Percentiles rank a stretch among this genome's conserved stretches.
Evolutionary conservation across 108 stramenopile species (phyloP).

Genomic region (Cyclotella choctawhatcheeana): DNA sequence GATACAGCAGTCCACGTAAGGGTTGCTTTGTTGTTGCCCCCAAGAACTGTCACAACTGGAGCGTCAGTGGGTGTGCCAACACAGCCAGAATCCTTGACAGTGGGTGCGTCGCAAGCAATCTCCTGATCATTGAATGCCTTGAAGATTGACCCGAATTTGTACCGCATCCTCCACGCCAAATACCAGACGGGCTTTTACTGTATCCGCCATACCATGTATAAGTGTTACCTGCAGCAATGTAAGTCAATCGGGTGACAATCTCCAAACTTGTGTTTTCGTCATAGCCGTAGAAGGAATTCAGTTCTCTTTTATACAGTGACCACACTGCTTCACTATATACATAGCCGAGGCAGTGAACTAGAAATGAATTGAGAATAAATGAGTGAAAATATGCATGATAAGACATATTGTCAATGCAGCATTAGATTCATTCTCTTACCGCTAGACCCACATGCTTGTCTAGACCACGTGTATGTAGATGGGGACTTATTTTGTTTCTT

Average conservation of each 20-base stretch:
- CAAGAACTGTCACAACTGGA: slow-evolving; percentile 5
- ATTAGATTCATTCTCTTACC: not conserved
- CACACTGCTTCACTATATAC: slow-evolving; percentile 38
- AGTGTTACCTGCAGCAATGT: slow-evolving; percentile 32
- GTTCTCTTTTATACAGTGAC: slow-evolving; percentile 21
- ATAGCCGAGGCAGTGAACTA: slow-evolving; percentile 25
- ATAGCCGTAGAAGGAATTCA: slow-evolving; percentile 14
- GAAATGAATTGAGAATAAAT: not conserved
- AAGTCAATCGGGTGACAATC: slow-evolving; percentile 34
- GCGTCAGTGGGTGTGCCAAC: not conserved
- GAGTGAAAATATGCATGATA: not conserved
- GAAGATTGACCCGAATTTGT: slow-evolving; percentile 19
- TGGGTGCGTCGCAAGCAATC: slow-evolving; percentile 32
- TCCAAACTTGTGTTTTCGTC: slow-evolving; percentile 30
- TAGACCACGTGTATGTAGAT: slow-evolving; percentile 16
- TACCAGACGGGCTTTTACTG: not conserved
- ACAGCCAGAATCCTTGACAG: slow-evolving; percentile 17
- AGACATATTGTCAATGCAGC: not conserved
- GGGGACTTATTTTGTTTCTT: not conserved
- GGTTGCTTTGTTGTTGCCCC: slow-evolving; percentile 13
- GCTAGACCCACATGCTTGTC: not conserved
- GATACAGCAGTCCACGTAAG: slow-evolving; percentile 23
- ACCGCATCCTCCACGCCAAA: slow-evolving; percentile 16
- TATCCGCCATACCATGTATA: slow-evolving; percentile 19
- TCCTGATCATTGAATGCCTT: slow-evolving; percentile 27